Conservation (phyloP, 768 basidiomycete species). For the Grammothele lineata region DNA sequence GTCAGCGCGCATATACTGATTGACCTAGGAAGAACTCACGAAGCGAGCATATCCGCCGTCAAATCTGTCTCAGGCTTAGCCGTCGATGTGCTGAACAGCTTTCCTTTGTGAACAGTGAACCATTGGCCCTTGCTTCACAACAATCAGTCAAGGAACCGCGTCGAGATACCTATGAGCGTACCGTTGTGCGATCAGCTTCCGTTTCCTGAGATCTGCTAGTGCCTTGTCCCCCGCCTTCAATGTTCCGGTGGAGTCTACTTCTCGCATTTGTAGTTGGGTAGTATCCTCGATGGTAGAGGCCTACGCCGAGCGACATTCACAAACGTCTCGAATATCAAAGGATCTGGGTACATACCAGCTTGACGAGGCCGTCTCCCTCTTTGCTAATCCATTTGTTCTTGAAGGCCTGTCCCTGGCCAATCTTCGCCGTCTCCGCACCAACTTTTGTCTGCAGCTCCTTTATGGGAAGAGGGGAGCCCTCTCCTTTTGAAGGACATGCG, state of each 20-base stretch:
- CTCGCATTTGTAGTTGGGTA: conserved; percentile 70
- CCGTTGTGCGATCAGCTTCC: conserved; percentile 86
- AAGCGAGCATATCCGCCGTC: conserved; percentile 90
- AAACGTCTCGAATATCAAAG: too few relatives aligned
- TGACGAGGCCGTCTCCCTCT: conserved; percentile 82
- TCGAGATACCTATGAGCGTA: conserved; percentile 26
- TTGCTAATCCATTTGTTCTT: conserved; percentile 97
- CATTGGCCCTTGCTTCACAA: conserved; percentile 86
- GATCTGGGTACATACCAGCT: conserved; percentile 60
- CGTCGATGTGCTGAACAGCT: conserved; percentile 84
- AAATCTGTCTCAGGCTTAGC: conserved; percentile 95
- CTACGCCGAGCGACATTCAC: conserved; percentile 32
- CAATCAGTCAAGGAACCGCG: conserved; percentile 4
- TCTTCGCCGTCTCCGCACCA: conserved; percentile 85
- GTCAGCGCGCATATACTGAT: conserved; percentile 7
- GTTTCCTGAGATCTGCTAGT: conserved; percentile 84
- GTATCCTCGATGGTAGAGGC: conserved; percentile 61
- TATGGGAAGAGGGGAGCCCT: conserved; percentile 60
- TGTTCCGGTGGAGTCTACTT: conserved; percentile 70
- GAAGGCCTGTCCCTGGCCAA: conserved; percentile 94
- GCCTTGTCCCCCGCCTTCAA: conserved; percentile 73
- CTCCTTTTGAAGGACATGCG: conserved; percentile 68
- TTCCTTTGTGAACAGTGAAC: conserved; percentile 86
- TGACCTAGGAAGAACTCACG: conserved; percentile 47
- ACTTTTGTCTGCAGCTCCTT: conserved; percentile 69